Base-by-base conservation (phyloP, 2,329 filamentous ascomycete genomes). In the Fusarium sp. region DNA sequence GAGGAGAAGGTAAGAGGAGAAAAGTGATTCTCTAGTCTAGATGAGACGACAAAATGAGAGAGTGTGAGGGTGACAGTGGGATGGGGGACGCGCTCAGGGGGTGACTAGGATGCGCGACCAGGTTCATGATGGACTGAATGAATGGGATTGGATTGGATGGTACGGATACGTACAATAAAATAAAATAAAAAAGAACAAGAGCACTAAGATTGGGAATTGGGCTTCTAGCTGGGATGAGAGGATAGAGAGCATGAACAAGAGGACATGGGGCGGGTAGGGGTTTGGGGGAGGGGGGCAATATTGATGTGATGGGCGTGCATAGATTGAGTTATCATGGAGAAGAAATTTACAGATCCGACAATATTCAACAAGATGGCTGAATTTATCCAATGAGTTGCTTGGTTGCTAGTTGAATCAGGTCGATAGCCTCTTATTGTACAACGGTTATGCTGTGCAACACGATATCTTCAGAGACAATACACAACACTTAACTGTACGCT, bases 61-160 rank as follows among this genome's bases (percentile, higher is more conserved):
- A 55, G 45, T 38, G 33, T 67, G 61, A 67, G 61, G 69, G 74
- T 72, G 71, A 61, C 65, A 71, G 73, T 72, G 66, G 59, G 68
- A 67, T 67, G 57, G 58, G 57, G 69, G 70, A 62, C 44, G 52
- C 58, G 66, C 70, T 72, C 64, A 67, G 71, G 70, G 67, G 70
- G 70, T 52, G 70, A 73, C 70, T 70, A 62, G 70, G 70, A 73
- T 73, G 58, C 46, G 52, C 52, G 70, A 73, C 70, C 66, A 68
- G 70, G 70, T 73, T 73, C 56, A 73, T 67, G 35, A 55, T 59
- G 49, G 67, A 50, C 32, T 38, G 33, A 42, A 58, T 55, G 44
- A 42, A 58, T 55, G 44, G 60, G 50, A 41, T 54, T 48, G 48
- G 60, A 41, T 64, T 33, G 46, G 46, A 45, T 27, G 50, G 62